Base-by-base conservation (phyloP, 495 filamentous ascomycete genomes). In the Daldinia vernicosa region DNA sequence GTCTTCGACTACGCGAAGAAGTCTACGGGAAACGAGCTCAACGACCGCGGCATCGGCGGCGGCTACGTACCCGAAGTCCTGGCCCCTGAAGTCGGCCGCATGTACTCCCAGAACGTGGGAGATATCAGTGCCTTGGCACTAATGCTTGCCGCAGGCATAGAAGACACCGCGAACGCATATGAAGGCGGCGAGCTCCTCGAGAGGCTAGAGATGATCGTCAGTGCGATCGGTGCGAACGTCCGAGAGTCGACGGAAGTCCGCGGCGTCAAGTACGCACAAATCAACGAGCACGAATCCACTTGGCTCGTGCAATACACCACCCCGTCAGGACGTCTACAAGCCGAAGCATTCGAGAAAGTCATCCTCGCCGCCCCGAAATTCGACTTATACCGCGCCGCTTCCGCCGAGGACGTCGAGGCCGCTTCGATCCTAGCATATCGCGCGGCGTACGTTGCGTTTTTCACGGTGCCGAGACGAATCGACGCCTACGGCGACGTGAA, bases 71-170 rank as follows among this genome's bases (percentile, higher is more conserved):
- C 52, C 14, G 72, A 75, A 11, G 53, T 77, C 17, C 87, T 88
- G 63, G 84, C 77, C 6, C 87, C 86, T 3, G 84, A 88, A 61
- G 70, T 87, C 56, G 68, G 78, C 22, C 85, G 84, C 9, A 78
- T 86, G 4, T 75, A 84, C 57, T 82, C 58, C 1, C 75, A 75
- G 57, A 27, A 24, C 12, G 28, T 75, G 4, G 3, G 52, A 4
- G 50, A 67, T 17, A 54, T 71, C 17, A 75, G 53, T 9, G 62
- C 61, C 14, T 17, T 74, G 14, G 68, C 69, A 2, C 55, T 66
- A 9, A 70, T 62, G 57, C 40, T 75, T 12, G 70, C 75, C 14
- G 60, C 62, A 3, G 62, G 60, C n/a, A 67, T 70, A 14, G 69
- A 77, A 51, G 75, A 77, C 17, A 45, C 37, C 1, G 72, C 75